Conservation (phyloP, 345 rosid species). For the Camelina hispida region DNA sequence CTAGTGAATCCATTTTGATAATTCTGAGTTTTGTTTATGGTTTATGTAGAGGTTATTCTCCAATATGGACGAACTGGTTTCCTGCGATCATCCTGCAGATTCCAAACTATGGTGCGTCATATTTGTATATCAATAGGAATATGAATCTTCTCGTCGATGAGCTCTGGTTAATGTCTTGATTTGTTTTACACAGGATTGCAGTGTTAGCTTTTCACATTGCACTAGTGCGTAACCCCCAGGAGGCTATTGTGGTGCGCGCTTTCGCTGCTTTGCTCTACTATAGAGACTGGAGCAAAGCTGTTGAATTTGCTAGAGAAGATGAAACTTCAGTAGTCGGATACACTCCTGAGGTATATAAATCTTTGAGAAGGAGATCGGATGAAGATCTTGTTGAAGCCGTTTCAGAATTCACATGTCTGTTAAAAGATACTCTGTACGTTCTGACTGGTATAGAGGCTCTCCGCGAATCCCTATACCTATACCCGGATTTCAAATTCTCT, state of each 20-base stretch:
- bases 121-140: conserved; percentile 10
- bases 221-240: conserved; percentile 74
- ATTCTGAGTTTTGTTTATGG: conserved; percentile 12
- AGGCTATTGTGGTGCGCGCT: conserved; percentile 64
- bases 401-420: conserved; percentile 55
- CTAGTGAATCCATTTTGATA: neutral
- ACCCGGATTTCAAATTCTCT: conserved; percentile 50
- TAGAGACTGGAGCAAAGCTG: conserved; percentile 74
- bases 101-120: conserved; percentile 68
- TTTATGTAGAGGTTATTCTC: conserved; percentile 67
- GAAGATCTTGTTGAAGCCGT: conserved; percentile 66
- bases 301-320: conserved; percentile 61
- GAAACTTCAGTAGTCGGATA: conserved; percentile 48
- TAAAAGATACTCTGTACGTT: conserved; percentile 54
- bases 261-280: conserved; percentile 76
- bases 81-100: conserved; percentile 79
- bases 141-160: neutral
- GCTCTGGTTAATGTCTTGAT: conserved; percentile 27
- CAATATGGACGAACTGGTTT: conserved; percentile 79
- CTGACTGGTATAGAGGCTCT: conserved; percentile 50
- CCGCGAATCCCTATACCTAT: conserved; percentile 47
- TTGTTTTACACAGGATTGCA: conserved; percentile 64
- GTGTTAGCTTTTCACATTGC: conserved; percentile 87
- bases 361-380: conserved; percentile 56
- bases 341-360: conserved; percentile 65